Percentiles rank a stretch among this genome's conserved stretches.
phyloP scores from a whole-genome alignment of 2,329 filamentous ascomycete genomes.

The Aspergillus sp. region DNA sequence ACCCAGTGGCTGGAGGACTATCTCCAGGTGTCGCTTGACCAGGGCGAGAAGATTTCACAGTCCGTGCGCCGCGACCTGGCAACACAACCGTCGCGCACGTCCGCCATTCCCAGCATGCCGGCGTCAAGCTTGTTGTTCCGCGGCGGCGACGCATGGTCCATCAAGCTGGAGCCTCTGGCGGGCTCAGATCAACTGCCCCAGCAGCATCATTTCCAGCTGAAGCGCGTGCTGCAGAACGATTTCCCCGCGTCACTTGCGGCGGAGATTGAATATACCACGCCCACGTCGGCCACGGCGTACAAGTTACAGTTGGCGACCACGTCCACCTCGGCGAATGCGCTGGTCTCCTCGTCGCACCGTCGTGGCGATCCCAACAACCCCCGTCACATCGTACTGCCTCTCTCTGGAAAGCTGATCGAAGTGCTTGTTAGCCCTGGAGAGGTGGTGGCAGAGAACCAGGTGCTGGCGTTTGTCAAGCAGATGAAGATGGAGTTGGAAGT shows the following conservation, averaged over 20 bases:
- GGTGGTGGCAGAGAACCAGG: conserved; percentile 48
- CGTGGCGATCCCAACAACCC: conserved; percentile 51
- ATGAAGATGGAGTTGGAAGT: conserved; percentile 72
- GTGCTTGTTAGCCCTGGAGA: conserved; percentile 55
- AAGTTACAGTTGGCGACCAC: conserved; percentile 47
- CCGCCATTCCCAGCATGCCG: conserved; percentile 16
- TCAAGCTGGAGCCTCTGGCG: conserved; percentile 43
- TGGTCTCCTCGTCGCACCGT: conserved; percentile 42
- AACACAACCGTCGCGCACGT: neutral
- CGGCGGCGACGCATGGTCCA: conserved; percentile 59
- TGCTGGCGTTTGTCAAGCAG: conserved; percentile 60
- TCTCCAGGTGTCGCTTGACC: conserved; percentile 40
- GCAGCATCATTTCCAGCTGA: conserved; percentile 54
- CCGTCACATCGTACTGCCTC: conserved; percentile 54
- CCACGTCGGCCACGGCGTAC: conserved; percentile 39
- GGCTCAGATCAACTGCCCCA: conserved; percentile 14
- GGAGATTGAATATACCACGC: conserved; percentile 49
- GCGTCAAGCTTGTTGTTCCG: conserved; percentile 49
- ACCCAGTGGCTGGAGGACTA: conserved; percentile 58
- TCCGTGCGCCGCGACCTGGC: conserved; percentile 3
- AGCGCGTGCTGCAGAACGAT: conserved; percentile 56
- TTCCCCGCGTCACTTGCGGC: conserved; percentile 57
- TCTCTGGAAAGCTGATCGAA: conserved; percentile 60
- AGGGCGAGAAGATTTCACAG: conserved; percentile 29
- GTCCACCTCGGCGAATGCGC: conserved; percentile 43